These are phyloP conservation scores for Cymbopogon citratus DNA, from an alignment of 176 grass and related monocot genomes.

Conservation along the genomic window DNA sequence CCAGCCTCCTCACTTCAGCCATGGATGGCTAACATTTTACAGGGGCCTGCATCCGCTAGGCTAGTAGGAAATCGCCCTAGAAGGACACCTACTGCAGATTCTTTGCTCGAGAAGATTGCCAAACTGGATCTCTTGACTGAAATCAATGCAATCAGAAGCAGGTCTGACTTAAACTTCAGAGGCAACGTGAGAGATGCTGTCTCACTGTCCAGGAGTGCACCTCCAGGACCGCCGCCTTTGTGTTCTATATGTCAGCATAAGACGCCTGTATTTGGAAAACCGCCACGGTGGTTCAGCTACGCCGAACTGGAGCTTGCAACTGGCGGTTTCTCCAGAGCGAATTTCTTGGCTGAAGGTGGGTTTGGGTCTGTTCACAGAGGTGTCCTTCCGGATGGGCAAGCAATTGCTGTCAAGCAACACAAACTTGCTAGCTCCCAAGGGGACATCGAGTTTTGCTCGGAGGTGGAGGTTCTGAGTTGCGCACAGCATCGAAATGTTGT, in stretches of 20 bases:
- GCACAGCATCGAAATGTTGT: conserved; percentile 96
- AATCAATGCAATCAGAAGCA: conserved; percentile 53
- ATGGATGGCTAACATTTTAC: conserved; percentile 70
- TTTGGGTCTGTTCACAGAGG: conserved; percentile 91
- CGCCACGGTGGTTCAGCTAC: conserved; percentile 89
- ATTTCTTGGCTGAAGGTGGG: conserved; percentile 92
- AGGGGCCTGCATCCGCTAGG: conserved; percentile 16
- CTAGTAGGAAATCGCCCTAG: conserved; percentile 13
- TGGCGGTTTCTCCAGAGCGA: conserved; percentile 68
- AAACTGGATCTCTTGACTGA: conserved; percentile 59
- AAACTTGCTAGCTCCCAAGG: conserved; percentile 91
- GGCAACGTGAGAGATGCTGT: conserved; percentile 78
- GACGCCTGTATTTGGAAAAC: conserved; percentile 81
- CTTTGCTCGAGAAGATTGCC: conserved; percentile 62
- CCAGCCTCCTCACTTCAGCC: conserved; percentile 47
- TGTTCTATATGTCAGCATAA: conserved; percentile 97
- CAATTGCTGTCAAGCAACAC: conserved; percentile 89
- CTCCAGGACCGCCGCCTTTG: conserved; percentile 81
- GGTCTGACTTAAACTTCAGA: conserved; percentile 76
- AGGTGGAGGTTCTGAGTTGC: conserved; percentile 94
- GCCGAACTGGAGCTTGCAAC: conserved; percentile 74
- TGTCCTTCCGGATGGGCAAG: conserved; percentile 75
- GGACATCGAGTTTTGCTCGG: conserved; percentile 87
- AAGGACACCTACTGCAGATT: conserved; percentile 53
- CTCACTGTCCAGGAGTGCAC: conserved; percentile 52